Evolutionary conservation across 2,329 filamentous ascomycete species (phyloP).

Genomic region (Nannizziopsis barbatae): DNA sequence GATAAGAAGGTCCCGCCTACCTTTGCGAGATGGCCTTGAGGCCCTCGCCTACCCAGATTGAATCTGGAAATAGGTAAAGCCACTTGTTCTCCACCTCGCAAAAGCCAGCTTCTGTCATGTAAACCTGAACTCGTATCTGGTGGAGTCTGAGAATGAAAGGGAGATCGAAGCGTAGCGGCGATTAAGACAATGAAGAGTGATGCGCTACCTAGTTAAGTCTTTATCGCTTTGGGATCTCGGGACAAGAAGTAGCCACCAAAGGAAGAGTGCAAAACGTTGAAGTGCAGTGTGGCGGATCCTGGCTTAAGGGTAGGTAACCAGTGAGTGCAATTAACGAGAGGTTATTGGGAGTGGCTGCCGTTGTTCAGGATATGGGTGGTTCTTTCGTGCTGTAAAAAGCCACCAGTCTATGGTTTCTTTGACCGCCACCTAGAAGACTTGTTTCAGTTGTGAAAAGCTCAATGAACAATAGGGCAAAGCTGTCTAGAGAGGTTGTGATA

Average conservation of each 20-base stretch:
- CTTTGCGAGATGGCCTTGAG: slow-evolving; percentile 28
- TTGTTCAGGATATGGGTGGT: too few relatives aligned
- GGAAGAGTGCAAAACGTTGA: too few relatives aligned
- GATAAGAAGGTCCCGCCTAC: slow-evolving; percentile 21
- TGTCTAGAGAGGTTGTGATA: too few relatives aligned
- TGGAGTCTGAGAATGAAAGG: neutral
- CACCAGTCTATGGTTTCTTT: too few relatives aligned
- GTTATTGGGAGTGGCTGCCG: too few relatives aligned
- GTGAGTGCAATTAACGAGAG: too few relatives aligned
- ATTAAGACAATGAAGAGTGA: neutral
- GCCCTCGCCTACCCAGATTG: slow-evolving; percentile 27
- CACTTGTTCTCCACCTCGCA: neutral
- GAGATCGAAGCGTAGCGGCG: neutral
- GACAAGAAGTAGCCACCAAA: neutral
- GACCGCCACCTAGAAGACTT: too few relatives aligned
- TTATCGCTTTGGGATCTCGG: neutral
- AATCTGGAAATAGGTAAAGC: neutral
- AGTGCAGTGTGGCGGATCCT: too few relatives aligned
- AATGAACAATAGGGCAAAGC: too few relatives aligned
- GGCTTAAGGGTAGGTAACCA: too few relatives aligned
- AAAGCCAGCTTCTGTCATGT: neutral
- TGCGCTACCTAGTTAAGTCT: neutral
- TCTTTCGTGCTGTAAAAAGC: too few relatives aligned
- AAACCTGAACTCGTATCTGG: neutral
- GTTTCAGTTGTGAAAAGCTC: too few relatives aligned